A percentile compares a stretch with the other conserved stretches of the same genome.
Evolutionary conservation across 1,139 yeast genomes (phyloP).

Genomic region (Ogataea hybrid): DNA sequence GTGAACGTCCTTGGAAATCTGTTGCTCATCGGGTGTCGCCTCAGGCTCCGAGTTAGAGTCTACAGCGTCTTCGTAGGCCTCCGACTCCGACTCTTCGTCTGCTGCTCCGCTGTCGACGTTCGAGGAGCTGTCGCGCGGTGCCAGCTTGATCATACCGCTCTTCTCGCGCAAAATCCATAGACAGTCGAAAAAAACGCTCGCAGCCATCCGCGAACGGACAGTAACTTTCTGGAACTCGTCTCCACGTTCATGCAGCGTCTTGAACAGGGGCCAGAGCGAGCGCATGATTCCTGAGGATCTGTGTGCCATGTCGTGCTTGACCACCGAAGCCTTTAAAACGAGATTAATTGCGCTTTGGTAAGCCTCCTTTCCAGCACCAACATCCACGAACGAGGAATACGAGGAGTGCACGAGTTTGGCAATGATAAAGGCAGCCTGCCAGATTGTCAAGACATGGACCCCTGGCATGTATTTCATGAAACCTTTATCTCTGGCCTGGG

Average conservation of each 20-base stretch:
- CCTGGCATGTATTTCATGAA: slow-evolving; percentile 82
- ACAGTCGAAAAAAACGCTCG: slow-evolving; percentile 89
- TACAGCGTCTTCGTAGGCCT: slow-evolving; percentile 26
- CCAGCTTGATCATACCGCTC: slow-evolving; percentile 75
- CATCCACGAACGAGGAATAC: slow-evolving; percentile 62
- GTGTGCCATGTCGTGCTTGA: slow-evolving; percentile 90
- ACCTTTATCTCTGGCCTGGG: slow-evolving; percentile 56
- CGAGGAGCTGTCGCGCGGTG: slow-evolving; percentile 31
- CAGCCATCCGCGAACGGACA: slow-evolving; percentile 83
- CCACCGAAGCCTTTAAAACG: slow-evolving; percentile 75
- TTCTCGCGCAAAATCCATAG: slow-evolving; percentile 79
- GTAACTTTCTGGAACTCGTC: slow-evolving; percentile 40
- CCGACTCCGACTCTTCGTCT: slow-evolving; percentile 25
- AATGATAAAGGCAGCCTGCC: slow-evolving; percentile 91
- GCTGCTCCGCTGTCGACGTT: slow-evolving; percentile 31
- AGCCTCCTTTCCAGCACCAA: slow-evolving; percentile 66
- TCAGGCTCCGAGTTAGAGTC: slow-evolving; percentile 19
- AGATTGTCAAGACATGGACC: slow-evolving; percentile 71
- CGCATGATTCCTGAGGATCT: slow-evolving; percentile 92
- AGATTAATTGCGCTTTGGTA: slow-evolving; percentile 69
- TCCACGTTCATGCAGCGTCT: slow-evolving; percentile 47
- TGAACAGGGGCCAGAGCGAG: slow-evolving; percentile 87
- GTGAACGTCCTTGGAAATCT: background rate
- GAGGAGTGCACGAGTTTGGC: slow-evolving; percentile 78
- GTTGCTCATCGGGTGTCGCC: background rate